Evolutionary conservation across 2,329 filamentous ascomycete species (phyloP).

Genomic region (Epicoccum sorghinum): DNA sequence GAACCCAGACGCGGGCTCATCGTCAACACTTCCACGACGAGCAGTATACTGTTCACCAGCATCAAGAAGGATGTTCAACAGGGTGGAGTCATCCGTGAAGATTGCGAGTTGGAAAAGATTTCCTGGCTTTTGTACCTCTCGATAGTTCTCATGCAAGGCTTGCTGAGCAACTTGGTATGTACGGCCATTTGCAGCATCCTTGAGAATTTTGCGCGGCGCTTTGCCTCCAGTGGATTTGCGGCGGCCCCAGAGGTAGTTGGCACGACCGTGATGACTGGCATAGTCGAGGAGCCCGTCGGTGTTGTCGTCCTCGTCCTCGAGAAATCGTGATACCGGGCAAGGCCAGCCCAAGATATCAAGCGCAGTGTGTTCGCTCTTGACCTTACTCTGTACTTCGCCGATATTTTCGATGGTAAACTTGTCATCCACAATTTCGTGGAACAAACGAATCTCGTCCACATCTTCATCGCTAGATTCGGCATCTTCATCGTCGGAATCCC

Average conservation of each 20-base stretch:
- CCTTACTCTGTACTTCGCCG: slow-evolving; percentile 70
- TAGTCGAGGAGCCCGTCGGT: background rate
- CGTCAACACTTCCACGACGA: slow-evolving; percentile 5
- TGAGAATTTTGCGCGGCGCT: slow-evolving; percentile 12
- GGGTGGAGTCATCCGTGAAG: slow-evolving; percentile 24
- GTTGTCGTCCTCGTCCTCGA: slow-evolving; percentile 6
- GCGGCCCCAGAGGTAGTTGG: background rate
- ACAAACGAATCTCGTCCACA: slow-evolving; percentile 41
- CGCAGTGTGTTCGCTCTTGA: slow-evolving; percentile 68
- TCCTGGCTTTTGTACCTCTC: slow-evolving; percentile 4
- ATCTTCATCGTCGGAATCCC: slow-evolving; percentile 36
- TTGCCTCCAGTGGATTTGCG: background rate
- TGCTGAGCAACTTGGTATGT: background rate
- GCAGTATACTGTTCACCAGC: slow-evolving; percentile 22
- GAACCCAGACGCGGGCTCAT: slow-evolving; percentile 22
- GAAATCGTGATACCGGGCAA: slow-evolving; percentile 19
- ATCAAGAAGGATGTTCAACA: slow-evolving; percentile 25
- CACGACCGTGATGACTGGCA: background rate
- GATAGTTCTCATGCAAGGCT: slow-evolving; percentile 1
- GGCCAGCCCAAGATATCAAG: slow-evolving; percentile 55
- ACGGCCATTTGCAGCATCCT: slow-evolving; percentile 10
- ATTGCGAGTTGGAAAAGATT: slow-evolving; percentile 44
- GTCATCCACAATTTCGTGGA: slow-evolving; percentile 65
- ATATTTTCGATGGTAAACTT: slow-evolving; percentile 78
- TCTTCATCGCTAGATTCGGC: slow-evolving; percentile 25